Percentiles rank a stretch among this genome's conserved stretches.
These are phyloP conservation scores for Mortierella sp. DNA, from an alignment of 371 early-diverging fungal genomes.

Conservation along the genomic window DNA sequence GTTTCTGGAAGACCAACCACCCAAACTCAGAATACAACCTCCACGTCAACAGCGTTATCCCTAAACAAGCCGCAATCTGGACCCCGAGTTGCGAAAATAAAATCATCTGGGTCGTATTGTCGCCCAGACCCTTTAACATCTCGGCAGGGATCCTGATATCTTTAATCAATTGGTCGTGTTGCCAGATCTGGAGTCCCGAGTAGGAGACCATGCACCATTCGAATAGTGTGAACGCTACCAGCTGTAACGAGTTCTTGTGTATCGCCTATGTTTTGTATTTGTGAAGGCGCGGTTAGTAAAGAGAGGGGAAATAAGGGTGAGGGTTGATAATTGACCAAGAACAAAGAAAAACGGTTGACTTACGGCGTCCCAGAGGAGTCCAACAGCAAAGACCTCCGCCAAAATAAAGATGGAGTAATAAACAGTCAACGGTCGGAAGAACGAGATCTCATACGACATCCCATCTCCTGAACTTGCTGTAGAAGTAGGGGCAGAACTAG, in stretches of 20 bases:
- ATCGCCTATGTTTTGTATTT: slow-evolving; percentile 19
- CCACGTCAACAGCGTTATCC: slow-evolving; percentile 42
- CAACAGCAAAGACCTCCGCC: slow-evolving; percentile 44
- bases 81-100: slow-evolving; percentile 39
- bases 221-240: slow-evolving; percentile 45
- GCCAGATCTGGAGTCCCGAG: slow-evolving; percentile 49
- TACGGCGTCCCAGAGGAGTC: slow-evolving; percentile 52
- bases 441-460: slow-evolving; percentile 30
- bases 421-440: slow-evolving; percentile 33
- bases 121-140: slow-evolving; percentile 14
- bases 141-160: slow-evolving; percentile 30
- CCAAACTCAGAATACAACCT: slow-evolving; percentile 52
- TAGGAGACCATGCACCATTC: slow-evolving; percentile 53
- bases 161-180: slow-evolving; percentile 42
- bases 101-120: slow-evolving; percentile 25
- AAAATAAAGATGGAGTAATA: slow-evolving; percentile 47
- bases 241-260: slow-evolving; percentile 51
- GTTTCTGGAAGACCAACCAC: slow-evolving; percentile 51
- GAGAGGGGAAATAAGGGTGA: background rate
- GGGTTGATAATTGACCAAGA: background rate
- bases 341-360: background rate
- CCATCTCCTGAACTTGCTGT: background rate
- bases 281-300: background rate
- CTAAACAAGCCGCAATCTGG: slow-evolving; percentile 26
- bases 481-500: background rate